Base-by-base conservation (phyloP, 192 early-diverging fungal species). In the Gonapodya sp. region DNA sequence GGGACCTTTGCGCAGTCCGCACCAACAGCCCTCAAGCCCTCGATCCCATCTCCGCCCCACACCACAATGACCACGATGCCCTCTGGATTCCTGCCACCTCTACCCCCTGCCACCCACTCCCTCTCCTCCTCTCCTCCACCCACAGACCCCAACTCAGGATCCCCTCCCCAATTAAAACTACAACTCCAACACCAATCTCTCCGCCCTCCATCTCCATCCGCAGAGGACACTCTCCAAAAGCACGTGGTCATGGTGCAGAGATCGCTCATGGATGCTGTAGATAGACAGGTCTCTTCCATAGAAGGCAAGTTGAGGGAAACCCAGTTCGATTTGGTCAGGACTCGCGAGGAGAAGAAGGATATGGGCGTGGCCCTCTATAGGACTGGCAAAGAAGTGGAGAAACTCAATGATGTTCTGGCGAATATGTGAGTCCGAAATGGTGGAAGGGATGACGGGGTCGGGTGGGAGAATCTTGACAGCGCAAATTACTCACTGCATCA, bases 361-460 rank as follows among this genome's bases (percentile, higher is more conserved):
- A 36, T 86, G 18, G 88, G 85, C 8, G 87, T 86, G 32, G 87
- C 82, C 73, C 82, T 89, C 78, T 88, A 84, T 36, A 86, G 83
- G 81, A 83, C 84, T 8, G 85, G 83, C 73, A 82, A 74, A 64
- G 85, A 89, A 77, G 73, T 89, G n/a, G 86, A 84, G 36, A 80
- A 80, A 37, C 46, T 89, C 72, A 89, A 89, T 36, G 82, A 81
- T 16, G 80, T 78, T 18, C 34, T 88, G 1, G 85, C 80, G n/a
- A 80, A 35, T 34, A 78, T 86, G 87, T 88, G 79, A 87, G 33
- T 16, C n/a, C 24, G n/a, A 73, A 73, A 73, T n/a, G n/a, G 46
- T 16, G 24, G 8, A 64, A 24, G 46, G 46, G 8, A 8, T 16
- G 24, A 64, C 46, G 46, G 46, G n/a, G n/a, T n/a, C n/a, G n/a